A percentile compares a stretch with the other conserved stretches of the same genome.
Conservation (phyloP, 2,329 filamentous ascomycete species). For the Arthrobotrys megalospora region DNA sequence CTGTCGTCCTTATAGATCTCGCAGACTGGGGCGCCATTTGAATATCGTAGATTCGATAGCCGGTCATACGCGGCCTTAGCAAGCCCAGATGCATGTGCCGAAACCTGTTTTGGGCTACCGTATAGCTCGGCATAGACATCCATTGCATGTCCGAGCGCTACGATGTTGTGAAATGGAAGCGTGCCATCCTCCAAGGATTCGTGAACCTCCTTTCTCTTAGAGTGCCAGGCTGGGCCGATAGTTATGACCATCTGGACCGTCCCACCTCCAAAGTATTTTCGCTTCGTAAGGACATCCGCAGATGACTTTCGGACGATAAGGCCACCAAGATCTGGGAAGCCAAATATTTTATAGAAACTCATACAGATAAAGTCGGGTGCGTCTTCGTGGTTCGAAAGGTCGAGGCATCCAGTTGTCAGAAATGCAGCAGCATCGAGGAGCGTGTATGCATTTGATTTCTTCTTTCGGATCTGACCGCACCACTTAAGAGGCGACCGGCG, state of each 20-base stretch:
- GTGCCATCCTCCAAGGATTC: conserved; percentile 78
- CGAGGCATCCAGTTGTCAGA: conserved; percentile 75
- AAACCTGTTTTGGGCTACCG: conserved; percentile 69
- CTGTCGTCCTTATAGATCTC: conserved; percentile 72
- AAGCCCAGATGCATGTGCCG: conserved; percentile 73
- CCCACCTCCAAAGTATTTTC: conserved; percentile 78
- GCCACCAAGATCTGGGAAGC: conserved; percentile 76
- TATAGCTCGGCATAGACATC: conserved; percentile 73
- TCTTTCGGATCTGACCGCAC: conserved; percentile 58
- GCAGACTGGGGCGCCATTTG: conserved; percentile 72
- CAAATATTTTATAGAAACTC: conserved; percentile 78
- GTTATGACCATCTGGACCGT: conserved; percentile 76
- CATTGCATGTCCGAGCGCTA: conserved; percentile 75
- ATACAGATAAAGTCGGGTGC: conserved; percentile 76
- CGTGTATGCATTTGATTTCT: conserved; percentile 66
- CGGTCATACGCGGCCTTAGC: conserved; percentile 70
- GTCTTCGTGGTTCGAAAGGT: conserved; percentile 70
- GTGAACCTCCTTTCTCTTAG: conserved; percentile 71
- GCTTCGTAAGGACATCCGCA: conserved; percentile 72
- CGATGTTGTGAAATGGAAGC: conserved; percentile 76
- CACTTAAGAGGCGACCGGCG: conserved; percentile 68
- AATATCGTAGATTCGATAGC: conserved; percentile 71
- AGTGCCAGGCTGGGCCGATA: conserved; percentile 71
- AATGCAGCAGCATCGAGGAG: conserved; percentile 77
- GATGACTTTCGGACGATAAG: conserved; percentile 74